Conservation (phyloP, 306 rosid species). For the Dalbergia oliveri region DNA sequence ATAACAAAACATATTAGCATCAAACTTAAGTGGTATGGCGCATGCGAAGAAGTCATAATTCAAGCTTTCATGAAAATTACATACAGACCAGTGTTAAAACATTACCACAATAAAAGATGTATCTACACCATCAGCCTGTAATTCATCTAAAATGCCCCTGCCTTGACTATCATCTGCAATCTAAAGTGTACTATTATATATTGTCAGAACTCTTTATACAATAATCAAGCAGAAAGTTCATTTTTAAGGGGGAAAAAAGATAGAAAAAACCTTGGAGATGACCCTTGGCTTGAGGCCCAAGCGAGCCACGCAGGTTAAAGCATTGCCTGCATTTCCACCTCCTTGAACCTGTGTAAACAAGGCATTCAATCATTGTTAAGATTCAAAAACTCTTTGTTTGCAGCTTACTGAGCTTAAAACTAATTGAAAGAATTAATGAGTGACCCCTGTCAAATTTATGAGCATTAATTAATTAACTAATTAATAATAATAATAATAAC, state of each 20-base stretch:
- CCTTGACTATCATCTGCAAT: slow-evolving; percentile 91
- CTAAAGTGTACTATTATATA: slow-evolving; percentile 46
- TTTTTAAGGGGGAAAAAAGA: neutral
- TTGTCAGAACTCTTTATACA: neutral
- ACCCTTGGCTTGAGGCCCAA: slow-evolving; percentile 82
- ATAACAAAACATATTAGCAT: neutral
- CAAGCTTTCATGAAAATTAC: slow-evolving; percentile 31
- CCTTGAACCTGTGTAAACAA: slow-evolving; percentile 80
- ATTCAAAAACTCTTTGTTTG: neutral
- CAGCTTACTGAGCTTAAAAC: slow-evolving; percentile 22
- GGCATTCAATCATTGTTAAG: neutral
- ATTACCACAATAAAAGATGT: slow-evolving; percentile 81
- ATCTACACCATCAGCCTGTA: slow-evolving; percentile 80
- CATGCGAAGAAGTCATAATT: neutral
- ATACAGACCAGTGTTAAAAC: slow-evolving; percentile 16
- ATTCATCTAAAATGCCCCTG: slow-evolving; percentile 74
- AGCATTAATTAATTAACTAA: neutral
- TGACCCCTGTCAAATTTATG: neutral
- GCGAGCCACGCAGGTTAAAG: slow-evolving; percentile 84
- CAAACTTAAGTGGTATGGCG: slow-evolving; percentile 5
- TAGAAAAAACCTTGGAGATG: slow-evolving; percentile 73
- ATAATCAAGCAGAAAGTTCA: neutral
- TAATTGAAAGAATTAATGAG: neutral
- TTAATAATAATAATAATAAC: no score
- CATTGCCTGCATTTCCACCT: slow-evolving; percentile 91